These are phyloP conservation scores for Hysterium pulicare DNA, from an alignment of 2,329 filamentous ascomycete species.

Conservation along the genomic window DNA sequence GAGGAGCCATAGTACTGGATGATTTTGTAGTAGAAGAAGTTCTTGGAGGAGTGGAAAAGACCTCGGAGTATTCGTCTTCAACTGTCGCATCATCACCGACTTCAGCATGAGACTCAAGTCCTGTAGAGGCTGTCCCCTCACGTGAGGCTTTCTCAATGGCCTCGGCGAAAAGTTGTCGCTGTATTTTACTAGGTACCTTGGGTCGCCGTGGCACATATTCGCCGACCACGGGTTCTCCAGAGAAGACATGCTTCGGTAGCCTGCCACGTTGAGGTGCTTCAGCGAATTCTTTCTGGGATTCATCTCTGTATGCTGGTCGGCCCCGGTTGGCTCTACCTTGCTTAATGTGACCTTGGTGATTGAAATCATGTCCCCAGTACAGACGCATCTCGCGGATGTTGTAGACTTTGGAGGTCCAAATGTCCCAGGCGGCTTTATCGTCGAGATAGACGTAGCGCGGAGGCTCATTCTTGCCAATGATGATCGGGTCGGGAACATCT, in stretches of 20 bases:
- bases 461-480: slow-evolving; percentile 24
- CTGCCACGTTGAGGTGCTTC: slow-evolving; percentile 12
- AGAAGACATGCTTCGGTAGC: neutral
- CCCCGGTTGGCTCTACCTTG: slow-evolving; percentile 35
- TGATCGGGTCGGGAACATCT: slow-evolving; percentile 22
- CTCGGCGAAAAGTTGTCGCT: too few relatives aligned
- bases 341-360: slow-evolving; percentile 27
- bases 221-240: neutral
- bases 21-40: too few relatives aligned
- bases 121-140: too few relatives aligned
- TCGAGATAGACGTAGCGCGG: slow-evolving; percentile 41
- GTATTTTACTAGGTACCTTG: neutral
- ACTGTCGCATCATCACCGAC: too few relatives aligned
- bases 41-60: too few relatives aligned
- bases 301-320: slow-evolving; percentile 27
- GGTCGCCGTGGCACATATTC: neutral
- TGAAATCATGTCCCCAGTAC: slow-evolving; percentile 41
- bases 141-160: too few relatives aligned
- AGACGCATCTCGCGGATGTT: slow-evolving; percentile 14
- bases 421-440: slow-evolving; percentile 34
- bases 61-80: too few relatives aligned
- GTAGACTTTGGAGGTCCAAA: slow-evolving; percentile 30
- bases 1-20: too few relatives aligned
- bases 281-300: slow-evolving; percentile 8
- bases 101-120: too few relatives aligned